Base-by-base conservation (phyloP, 805 yeast species). In the Saturnispora kantuleensis region DNA sequence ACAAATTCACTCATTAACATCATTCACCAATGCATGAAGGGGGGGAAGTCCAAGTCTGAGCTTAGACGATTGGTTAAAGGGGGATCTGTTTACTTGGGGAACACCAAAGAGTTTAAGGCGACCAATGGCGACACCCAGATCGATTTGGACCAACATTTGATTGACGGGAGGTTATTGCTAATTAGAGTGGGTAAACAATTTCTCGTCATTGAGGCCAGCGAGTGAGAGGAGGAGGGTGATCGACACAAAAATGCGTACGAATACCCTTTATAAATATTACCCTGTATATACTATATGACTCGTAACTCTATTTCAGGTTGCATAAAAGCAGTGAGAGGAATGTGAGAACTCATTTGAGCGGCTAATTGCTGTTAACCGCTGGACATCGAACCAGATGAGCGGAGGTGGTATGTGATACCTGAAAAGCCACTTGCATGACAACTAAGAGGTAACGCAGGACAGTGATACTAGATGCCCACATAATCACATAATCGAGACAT, bases 101-200 rank as follows among this genome's bases (percentile, higher is more conserved):
- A 70, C 17, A 70, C 76, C 26, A 66, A 84, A 46, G 47, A 46
- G 11, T 62, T 65, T 8, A 77, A 81, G 51, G 64, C 73, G 12
- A 56, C 53, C 4, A 76, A 74, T 17, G 66, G 68, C 1, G 77
- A 76, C 15, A 77, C 73, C 38, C 63, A 65, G 1, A 64, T 79
- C 4, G 65, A 76, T 46, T 29, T 40, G 1, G 64, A 63, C 9
- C 70, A 68, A 2, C 74, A 73, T 47, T 60, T 84, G 45, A 68
- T 84, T 4, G 89, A 77, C 32, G 76, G 65, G 10, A 70, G 69
- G 46, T 63, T 88, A 33, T 63, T 90, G 47, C 62, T 87, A 33
- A 58, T 89, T 15, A 71, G 94, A 52, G 61, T 79, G 8, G 97
- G 97, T 2, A 90, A 89, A 58, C 75, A 75, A 48, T 80, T 79